These are phyloP conservation scores for Colletotrichum gloeosporioides DNA, from an alignment of 2,329 filamentous ascomycete species.

Conservation along the genomic window DNA sequence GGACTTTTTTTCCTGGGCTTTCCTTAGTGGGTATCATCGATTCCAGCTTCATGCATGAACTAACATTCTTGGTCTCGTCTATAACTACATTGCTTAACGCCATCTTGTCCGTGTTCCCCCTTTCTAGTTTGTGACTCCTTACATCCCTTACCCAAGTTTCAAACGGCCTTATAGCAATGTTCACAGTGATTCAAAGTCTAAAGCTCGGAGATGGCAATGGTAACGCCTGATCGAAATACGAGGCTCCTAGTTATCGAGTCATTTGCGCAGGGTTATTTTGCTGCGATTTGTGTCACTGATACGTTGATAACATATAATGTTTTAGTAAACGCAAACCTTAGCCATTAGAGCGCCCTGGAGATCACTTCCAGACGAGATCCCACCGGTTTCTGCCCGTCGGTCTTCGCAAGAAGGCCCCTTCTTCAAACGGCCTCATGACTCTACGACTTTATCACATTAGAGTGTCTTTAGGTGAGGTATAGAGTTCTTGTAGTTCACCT, in stretches of 20 bases:
- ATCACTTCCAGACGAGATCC: not conserved
- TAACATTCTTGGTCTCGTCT: no score
- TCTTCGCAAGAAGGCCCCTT: not conserved
- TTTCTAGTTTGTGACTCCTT: no score
- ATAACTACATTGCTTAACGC: no score
- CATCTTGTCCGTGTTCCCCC: no score
- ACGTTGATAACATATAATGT: not conserved
- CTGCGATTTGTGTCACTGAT: not conserved
- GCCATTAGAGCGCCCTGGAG: not conserved
- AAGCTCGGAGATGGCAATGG: fast-evolving
- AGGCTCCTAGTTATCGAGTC: not conserved
- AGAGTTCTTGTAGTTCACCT: not conserved
- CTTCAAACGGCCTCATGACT: not conserved
- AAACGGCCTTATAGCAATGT: not conserved
- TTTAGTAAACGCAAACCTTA: not conserved
- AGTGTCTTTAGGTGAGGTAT: not conserved
- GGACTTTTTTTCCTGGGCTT: no score
- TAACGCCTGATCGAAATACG: fast-evolving
- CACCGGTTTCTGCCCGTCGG: not conserved
- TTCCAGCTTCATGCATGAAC: no score
- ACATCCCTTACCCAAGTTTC: not conserved
- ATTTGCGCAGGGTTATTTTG: not conserved
- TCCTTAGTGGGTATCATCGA: no score
- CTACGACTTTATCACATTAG: not conserved
- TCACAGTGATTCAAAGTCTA: not conserved